A percentile compares a stretch with the other conserved stretches of the same genome.
Conservation (phyloP, 208 protist species). For the Crithidia expoeki region DNA sequence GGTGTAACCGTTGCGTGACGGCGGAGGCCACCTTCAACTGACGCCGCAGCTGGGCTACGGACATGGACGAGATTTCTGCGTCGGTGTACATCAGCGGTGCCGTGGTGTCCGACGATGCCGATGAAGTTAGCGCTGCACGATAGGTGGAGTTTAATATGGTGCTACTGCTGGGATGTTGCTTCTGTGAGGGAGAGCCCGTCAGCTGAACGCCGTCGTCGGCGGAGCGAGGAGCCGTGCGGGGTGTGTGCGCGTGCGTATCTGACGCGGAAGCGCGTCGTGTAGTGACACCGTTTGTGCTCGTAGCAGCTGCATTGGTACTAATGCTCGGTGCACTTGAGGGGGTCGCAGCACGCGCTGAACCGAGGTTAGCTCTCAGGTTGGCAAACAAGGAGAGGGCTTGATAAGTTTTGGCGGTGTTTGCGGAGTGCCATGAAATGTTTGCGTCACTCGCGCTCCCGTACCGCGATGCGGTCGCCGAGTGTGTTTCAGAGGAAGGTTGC, state of each 20-base stretch:
- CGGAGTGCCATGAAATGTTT: slow-evolving; percentile 7
- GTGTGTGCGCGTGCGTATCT: slow-evolving; percentile 3
- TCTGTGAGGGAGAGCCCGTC: not conserved
- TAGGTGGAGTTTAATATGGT: not conserved
- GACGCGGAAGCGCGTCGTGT: not conserved
- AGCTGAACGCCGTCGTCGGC: not conserved
- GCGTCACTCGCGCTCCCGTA: slow-evolving; percentile 8
- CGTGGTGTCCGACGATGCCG: not conserved
- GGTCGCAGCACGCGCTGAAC: not conserved
- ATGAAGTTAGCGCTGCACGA: not conserved
- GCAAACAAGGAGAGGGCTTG: slow-evolving; percentile 34
- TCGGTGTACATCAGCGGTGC: slow-evolving; percentile 20
- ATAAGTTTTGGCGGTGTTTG: slow-evolving; percentile 28
- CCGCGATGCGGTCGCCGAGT: not conserved
- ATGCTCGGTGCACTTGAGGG: too few relatives aligned
- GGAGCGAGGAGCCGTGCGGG: not conserved
- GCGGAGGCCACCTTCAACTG: slow-evolving; percentile 25
- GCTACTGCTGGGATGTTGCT: not conserved
- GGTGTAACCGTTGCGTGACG: slow-evolving; percentile 28
- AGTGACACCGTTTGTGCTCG: not conserved
- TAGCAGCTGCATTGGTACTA: too few relatives aligned
- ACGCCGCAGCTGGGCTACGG: slow-evolving; percentile 21
- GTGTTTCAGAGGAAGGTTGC: not conserved
- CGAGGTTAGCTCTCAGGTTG: slow-evolving; percentile 13
- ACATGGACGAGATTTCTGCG: slow-evolving; percentile 19